Conservation (phyloP, 2,329 filamentous ascomycete species). For the Xylariaceae sp. region DNA sequence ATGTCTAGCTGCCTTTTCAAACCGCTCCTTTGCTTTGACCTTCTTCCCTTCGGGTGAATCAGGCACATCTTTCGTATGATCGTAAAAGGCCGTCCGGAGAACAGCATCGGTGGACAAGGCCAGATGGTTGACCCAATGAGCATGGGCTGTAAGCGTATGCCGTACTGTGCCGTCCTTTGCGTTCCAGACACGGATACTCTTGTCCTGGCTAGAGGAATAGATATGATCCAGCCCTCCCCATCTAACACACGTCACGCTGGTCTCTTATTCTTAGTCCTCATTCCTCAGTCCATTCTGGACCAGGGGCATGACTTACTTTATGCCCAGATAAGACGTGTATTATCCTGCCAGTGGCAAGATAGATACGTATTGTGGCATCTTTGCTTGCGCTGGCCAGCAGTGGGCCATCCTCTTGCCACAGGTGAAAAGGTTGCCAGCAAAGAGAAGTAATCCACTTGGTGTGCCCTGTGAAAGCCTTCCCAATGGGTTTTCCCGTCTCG, state of each 20-base stretch:
- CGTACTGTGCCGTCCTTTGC: constrained; percentile 69
- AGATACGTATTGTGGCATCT: constrained; percentile 80
- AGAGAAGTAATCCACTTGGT: constrained; percentile 82
- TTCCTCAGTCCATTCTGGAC: not conserved
- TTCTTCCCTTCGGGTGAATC: constrained; percentile 61
- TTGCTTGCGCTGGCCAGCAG: constrained; percentile 83
- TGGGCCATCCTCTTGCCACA: constrained; percentile 65
- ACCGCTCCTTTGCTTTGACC: constrained; percentile 69
- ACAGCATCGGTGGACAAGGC: constrained; percentile 90
- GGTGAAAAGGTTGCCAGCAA: constrained; percentile 89
- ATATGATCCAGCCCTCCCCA: constrained; percentile 89
- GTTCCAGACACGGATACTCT: constrained; percentile 69
- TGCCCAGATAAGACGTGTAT: constrained; percentile 83
- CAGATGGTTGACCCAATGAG: constrained; percentile 93
- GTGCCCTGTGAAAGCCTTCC: constrained; percentile 72
- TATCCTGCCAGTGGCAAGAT: constrained; percentile 71
- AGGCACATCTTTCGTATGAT: constrained; percentile 67
- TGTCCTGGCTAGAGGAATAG: constrained; percentile 84
- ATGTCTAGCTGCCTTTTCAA: constrained; percentile 74
- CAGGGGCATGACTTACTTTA: constrained; percentile 31
- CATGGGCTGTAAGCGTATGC: constrained; percentile 73
- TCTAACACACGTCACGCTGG: constrained; percentile 79
- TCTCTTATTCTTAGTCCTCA: constrained; percentile 32
- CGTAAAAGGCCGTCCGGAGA: constrained; percentile 76
- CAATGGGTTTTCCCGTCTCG: constrained; percentile 66